A percentile compares a stretch with the other conserved stretches of the same genome.
Evolutionary conservation across 192 early-diverging fungal species (phyloP).

Genomic region (Coemansia sp.): DNA sequence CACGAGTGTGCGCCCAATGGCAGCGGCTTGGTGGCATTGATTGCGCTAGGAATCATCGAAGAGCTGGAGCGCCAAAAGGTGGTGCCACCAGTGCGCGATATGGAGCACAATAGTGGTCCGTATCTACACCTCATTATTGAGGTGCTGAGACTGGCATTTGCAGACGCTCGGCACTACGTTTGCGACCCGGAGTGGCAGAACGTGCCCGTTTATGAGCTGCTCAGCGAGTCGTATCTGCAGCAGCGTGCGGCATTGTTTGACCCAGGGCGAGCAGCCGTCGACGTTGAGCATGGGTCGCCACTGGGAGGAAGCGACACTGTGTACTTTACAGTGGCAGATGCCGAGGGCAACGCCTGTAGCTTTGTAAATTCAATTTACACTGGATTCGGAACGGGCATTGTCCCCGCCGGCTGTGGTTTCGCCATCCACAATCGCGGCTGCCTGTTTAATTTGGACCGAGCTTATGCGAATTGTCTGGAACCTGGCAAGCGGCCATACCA

Average conservation of each 20-base stretch:
- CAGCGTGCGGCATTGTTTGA: conserved; percentile 63
- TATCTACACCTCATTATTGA: conserved; percentile 75
- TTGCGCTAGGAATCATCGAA: conserved; percentile 71
- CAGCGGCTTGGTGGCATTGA: conserved; percentile 70
- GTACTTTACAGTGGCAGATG: conserved; percentile 74
- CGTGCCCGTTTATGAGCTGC: conserved; percentile 59
- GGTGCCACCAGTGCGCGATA: conserved; percentile 38
- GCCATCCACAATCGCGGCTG: conserved; percentile 70
- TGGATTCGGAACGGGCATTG: conserved; percentile 55
- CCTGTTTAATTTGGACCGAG: conserved; percentile 65
- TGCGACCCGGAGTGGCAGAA: conserved; percentile 63
- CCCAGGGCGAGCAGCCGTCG: conserved; percentile 50
- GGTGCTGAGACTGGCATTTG: conserved; percentile 74
- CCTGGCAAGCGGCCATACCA: conserved; percentile 77
- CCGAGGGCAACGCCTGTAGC: conserved; percentile 79
- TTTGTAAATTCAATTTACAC: conserved; percentile 69
- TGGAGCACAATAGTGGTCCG: conserved; percentile 60
- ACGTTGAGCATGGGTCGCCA: conserved; percentile 62
- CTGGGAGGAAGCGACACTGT: conserved; percentile 71
- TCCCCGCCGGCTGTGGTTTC: conserved; percentile 65
- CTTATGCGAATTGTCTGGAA: conserved; percentile 66
- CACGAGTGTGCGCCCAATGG: conserved; percentile 80
- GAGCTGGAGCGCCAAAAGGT: conserved; percentile 50
- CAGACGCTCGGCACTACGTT: conserved; percentile 68
- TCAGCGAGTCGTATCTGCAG: conserved; percentile 59